A percentile compares a stretch with the other conserved stretches of the same genome.
These are phyloP conservation scores for Thermomucor indicae-seudaticae DNA, from an alignment of 371 early-diverging fungal species.

Conservation along the genomic window DNA sequence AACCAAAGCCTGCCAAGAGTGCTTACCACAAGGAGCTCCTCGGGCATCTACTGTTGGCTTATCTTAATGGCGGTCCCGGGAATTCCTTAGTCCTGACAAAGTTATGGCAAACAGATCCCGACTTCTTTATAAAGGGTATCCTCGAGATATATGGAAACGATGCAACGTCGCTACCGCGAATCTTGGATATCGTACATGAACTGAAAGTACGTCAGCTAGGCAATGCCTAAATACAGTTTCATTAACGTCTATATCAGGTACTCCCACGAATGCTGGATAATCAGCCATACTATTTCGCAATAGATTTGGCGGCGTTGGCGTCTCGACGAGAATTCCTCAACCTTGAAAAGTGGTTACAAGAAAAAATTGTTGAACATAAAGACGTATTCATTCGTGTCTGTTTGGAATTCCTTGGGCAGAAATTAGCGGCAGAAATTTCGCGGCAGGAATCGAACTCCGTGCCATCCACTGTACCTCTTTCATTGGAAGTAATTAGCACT, in stretches of 20 bases:
- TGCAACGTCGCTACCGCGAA: slow-evolving; percentile 64
- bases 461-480: slow-evolving; percentile 53
- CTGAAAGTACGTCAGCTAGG: slow-evolving; percentile 68
- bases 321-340: slow-evolving; percentile 75
- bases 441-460: slow-evolving; percentile 28
- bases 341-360: slow-evolving; percentile 86
- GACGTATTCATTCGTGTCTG: slow-evolving; percentile 69
- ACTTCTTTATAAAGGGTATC: slow-evolving; percentile 60
- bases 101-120: slow-evolving; percentile 69
- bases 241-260: slow-evolving; percentile 49
- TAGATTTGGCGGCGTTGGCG: slow-evolving; percentile 85
- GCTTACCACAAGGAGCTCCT: slow-evolving; percentile 66
- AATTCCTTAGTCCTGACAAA: slow-evolving; percentile 69
- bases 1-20: slow-evolving; percentile 50
- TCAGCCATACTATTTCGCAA: slow-evolving; percentile 68
- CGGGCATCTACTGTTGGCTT: slow-evolving; percentile 59
- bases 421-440: slow-evolving; percentile 44
- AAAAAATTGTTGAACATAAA: slow-evolving; percentile 62
- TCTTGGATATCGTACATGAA: slow-evolving; percentile 81
- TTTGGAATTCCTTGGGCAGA: slow-evolving; percentile 75
- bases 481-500: slow-evolving; percentile 64
- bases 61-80: slow-evolving; percentile 66
- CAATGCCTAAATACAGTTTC: too few relatives aligned
- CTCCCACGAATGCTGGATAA: slow-evolving; percentile 68
- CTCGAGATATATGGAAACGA: slow-evolving; percentile 75